Evolutionary conservation across 495 filamentous ascomycete genomes (phyloP), one percentile per base, ranked within the genome.

Genomic region (Xylaria intraflava): DNA sequence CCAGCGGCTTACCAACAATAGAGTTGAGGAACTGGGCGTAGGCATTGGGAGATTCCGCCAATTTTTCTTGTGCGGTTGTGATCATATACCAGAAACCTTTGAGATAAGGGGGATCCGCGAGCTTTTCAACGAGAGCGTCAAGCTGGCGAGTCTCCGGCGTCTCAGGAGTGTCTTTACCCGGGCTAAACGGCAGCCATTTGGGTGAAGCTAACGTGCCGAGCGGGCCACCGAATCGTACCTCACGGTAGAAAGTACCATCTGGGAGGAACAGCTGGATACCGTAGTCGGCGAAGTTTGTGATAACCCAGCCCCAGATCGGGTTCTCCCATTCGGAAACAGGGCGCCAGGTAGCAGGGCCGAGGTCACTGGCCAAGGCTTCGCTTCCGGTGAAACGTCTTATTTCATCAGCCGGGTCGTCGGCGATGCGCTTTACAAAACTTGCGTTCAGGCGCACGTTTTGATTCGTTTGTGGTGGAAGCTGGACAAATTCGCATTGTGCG

Each of bases 301-400:
- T 60, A 0, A 81, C 30, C 78, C 79, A 82, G 1, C 80, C 79
- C 70, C 71, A 81, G 49, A 81, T 65, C 17, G 77, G 79, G 36
- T 69, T 70, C 42, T 81, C 78, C 65, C 64, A 74, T 20, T 79
- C 73, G 0, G 48, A 35, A 6, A 55, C 30, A 1, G 56, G 48
- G 8, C 53, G 49, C 70, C 67, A 72, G 46, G 41, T 29, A 9
- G 49, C 20, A 20, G 39, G 20, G n/a, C n/a, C n/a, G n/a, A n/a
- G n/a, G n/a, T n/a, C n/a, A n/a, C n/a, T n/a, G 20, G 12, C 11
- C 20, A 29, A 43, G 19, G 24, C 33, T 24, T 31, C 17, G 47
- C 24, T 12, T 27, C 20, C 40, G 11, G 47, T n/a, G 17, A 7
- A 16, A 19, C 33, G 45, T 27, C 45, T 14, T 47, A 31, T 49